These are phyloP conservation scores for Holtermanniella nyarrowii DNA, from an alignment of 768 basidiomycete genomes.

Conservation along the genomic window DNA sequence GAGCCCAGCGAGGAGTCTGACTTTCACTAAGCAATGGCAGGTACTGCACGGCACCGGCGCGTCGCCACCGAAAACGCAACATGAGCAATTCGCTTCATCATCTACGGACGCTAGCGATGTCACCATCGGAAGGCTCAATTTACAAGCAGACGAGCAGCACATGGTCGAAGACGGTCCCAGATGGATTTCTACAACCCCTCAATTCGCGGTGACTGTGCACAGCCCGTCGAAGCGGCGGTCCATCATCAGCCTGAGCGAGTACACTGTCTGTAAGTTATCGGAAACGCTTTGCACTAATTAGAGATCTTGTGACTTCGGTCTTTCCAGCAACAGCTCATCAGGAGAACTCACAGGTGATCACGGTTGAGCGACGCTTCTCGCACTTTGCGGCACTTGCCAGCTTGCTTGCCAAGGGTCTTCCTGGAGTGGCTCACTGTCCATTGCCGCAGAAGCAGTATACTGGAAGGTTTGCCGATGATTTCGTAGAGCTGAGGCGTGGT, in stretches of 20 bases:
- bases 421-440: slow-evolving; percentile 67
- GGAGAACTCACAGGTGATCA: slow-evolving; percentile 48
- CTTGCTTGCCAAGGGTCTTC: slow-evolving; percentile 56
- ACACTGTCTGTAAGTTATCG: slow-evolving; percentile 50
- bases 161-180: slow-evolving; percentile 41
- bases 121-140: not conserved
- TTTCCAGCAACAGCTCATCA: slow-evolving; percentile 44
- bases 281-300: not conserved
- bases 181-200: slow-evolving; percentile 64
- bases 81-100: not conserved
- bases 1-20: not conserved
- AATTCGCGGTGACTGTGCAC: slow-evolving; percentile 65
- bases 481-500: slow-evolving; percentile 69
- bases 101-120: slow-evolving; percentile 3
- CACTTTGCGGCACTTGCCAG: slow-evolving; percentile 72
- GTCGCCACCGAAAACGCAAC: not conserved
- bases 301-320: slow-evolving; percentile 59
- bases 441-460: slow-evolving; percentile 78
- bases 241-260: slow-evolving; percentile 53
- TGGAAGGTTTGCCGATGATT: slow-evolving; percentile 76
- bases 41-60: not conserved
- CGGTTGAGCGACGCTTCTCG: slow-evolving; percentile 71
- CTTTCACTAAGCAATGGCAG: not conserved
- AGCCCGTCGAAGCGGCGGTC: slow-evolving; percentile 68
- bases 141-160: not conserved